These are phyloP conservation scores for Salix arbutifolia DNA, from an alignment of 345 rosid genomes.

Conservation along the genomic window DNA sequence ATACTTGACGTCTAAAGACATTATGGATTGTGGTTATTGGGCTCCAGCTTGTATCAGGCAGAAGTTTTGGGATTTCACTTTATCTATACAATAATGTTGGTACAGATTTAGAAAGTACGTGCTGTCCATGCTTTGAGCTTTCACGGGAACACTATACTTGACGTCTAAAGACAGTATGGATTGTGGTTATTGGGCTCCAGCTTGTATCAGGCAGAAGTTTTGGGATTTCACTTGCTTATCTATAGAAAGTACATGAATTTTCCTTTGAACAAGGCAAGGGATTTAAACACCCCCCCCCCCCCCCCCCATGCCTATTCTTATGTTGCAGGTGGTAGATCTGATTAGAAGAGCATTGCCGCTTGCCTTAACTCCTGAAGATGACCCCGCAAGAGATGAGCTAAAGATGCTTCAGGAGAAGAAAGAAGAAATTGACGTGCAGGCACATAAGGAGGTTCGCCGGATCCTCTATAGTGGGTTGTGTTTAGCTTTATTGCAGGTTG, in stretches of 20 bases:
- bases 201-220: not conserved
- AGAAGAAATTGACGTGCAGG: conserved; percentile 75
- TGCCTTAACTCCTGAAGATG: conserved; percentile 59
- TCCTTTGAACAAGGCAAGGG: not conserved
- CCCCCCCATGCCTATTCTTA: not conserved
- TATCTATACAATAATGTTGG: not conserved
- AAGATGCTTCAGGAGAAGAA: conserved; percentile 60
- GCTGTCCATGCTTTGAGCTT: too few species aligned
- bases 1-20: not conserved
- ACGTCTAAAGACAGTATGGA: not conserved
- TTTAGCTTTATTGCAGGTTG: conserved; percentile 49
- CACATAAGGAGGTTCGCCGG: conserved; percentile 85
- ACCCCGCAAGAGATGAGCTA: conserved; percentile 61
- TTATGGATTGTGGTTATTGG: not conserved
- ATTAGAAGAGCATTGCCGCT: conserved; percentile 78
- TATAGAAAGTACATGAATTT: not conserved
- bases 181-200: not conserved
- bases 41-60: not conserved
- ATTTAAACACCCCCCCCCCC: too few species aligned
- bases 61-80: not conserved
- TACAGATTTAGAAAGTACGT: not conserved
- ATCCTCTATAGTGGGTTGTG: conserved; percentile 77
- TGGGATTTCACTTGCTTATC: not conserved
- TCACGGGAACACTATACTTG: too few species aligned
- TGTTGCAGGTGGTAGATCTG: conserved; percentile 74